phyloP scores from a whole-genome alignment of 2,329 filamentous ascomycete species.

The Aspergillus pseudoglaucus region DNA sequence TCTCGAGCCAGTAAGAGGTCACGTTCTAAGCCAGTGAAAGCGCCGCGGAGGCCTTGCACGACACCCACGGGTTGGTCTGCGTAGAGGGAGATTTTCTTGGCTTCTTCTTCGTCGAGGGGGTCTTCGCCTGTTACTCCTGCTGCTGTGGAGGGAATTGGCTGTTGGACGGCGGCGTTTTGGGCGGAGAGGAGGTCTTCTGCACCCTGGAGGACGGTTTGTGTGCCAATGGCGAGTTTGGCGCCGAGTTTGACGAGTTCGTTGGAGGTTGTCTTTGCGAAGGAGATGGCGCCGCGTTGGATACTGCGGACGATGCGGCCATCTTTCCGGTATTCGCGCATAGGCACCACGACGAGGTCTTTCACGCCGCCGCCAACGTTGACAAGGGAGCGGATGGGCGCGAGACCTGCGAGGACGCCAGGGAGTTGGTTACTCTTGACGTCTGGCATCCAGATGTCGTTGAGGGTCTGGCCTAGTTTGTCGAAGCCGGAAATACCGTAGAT shows the following conservation, averaged over 20 bases:
- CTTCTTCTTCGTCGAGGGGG: conserved; percentile 60
- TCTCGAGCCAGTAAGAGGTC: conserved; percentile 83
- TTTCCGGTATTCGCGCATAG: conserved; percentile 86
- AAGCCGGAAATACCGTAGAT: conserved; percentile 89
- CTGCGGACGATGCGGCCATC: conserved; percentile 88
- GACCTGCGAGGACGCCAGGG: conserved; percentile 76
- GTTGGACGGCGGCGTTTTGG: conserved; percentile 10
- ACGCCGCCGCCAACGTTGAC: conserved; percentile 88
- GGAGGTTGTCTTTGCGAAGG: conserved; percentile 88
- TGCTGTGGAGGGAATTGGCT: conserved; percentile 4
- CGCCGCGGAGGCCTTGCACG: conserved; percentile 74
- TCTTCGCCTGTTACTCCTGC: conserved; percentile 47
- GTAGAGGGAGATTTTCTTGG: conserved; percentile 79
- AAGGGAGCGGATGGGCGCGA: conserved; percentile 82
- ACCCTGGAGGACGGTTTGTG: conserved; percentile 84
- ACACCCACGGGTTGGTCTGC: conserved; percentile 90
- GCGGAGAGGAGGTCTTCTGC: conserved; percentile 68
- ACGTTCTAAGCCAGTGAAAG: conserved; percentile 72
- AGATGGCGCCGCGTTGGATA: conserved; percentile 80
- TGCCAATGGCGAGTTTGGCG: conserved; percentile 89
- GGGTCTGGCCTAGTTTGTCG: conserved; percentile 76
- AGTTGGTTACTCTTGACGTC: conserved; percentile 88
- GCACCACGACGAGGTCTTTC: conserved; percentile 78
- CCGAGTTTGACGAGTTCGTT: conserved; percentile 91
- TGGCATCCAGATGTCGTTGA: conserved; percentile 96